Percentiles rank a stretch among this genome's conserved stretches.
Conservation (phyloP, 352 stramenopile species). For the Globisporangium rhizosaccharum region DNA sequence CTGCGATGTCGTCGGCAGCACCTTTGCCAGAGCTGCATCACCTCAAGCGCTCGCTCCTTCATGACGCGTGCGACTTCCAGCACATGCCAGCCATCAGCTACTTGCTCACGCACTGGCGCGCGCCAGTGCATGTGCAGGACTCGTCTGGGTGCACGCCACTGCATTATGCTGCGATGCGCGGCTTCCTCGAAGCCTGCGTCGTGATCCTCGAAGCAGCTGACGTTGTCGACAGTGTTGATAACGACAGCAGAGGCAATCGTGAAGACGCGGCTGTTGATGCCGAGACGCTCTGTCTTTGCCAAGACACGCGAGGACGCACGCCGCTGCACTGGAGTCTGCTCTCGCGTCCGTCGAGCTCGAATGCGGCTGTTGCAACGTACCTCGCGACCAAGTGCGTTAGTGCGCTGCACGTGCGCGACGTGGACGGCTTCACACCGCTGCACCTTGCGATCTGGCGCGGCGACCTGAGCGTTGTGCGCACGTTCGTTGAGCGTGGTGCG, state of each 20-base stretch:
- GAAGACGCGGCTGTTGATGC: conserved; percentile 1
- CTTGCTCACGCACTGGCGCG: conserved; percentile 19
- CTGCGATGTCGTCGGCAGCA: neutral
- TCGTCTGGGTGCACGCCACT: conserved; percentile 36
- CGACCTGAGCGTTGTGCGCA: conserved; percentile 25
- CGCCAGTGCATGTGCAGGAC: conserved; percentile 19
- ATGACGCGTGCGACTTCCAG: conserved; percentile 42
- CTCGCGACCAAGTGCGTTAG: conserved; percentile 22
- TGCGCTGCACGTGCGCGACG: conserved; percentile 34
- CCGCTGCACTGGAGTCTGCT: conserved; percentile 45
- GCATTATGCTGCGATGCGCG: conserved; percentile 41
- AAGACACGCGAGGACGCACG: conserved; percentile 41
- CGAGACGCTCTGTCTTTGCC: conserved; percentile 24
- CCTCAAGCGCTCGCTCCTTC: conserved; percentile 38
- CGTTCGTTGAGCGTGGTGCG: conserved; percentile 40
- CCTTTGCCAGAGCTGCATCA: conserved; percentile 13
- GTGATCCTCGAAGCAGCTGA: conserved; percentile 22
- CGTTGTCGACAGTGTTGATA: neutral
- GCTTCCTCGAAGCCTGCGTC: conserved; percentile 36
- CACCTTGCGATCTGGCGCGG: conserved; percentile 41
- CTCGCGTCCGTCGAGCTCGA: neutral
- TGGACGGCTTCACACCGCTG: conserved; percentile 30
- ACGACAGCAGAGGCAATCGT: neutral
- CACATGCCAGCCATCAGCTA: conserved; percentile 23
- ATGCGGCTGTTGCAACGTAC: conserved; percentile 13